Conservation (phyloP, 2,329 filamentous ascomycete species). For the Ascochyta pisi region DNA sequence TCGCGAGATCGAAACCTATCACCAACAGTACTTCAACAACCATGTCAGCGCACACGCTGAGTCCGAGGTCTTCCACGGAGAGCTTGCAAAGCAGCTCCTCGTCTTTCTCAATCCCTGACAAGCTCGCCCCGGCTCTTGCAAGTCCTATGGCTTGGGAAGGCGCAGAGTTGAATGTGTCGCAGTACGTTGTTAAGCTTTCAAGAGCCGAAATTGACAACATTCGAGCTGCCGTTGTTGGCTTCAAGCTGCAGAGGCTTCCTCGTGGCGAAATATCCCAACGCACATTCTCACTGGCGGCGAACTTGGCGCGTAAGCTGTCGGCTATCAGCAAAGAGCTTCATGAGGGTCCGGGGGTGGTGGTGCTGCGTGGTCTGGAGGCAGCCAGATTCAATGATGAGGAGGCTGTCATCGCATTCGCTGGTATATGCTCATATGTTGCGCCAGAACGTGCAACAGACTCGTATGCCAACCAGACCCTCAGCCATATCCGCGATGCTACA, state of each 20-base stretch:
- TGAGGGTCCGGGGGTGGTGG: slow-evolving; percentile 36
- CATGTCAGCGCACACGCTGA: slow-evolving; percentile 38
- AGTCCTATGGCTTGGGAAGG: slow-evolving; percentile 47
- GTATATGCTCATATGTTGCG: slow-evolving; percentile 42
- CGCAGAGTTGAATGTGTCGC: slow-evolving; percentile 30
- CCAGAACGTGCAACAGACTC: slow-evolving; percentile 45
- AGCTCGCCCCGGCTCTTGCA: slow-evolving; percentile 35
- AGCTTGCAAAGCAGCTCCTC: slow-evolving; percentile 41
- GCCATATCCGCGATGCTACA: slow-evolving; percentile 48
- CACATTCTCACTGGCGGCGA: slow-evolving; percentile 33
- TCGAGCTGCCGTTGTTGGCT: slow-evolving; percentile 41
- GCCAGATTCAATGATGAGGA: slow-evolving; percentile 48
- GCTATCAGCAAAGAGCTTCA: slow-evolving; percentile 40
- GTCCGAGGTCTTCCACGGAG: slow-evolving; percentile 39
- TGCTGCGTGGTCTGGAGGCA: slow-evolving; percentile 42
- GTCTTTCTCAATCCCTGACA: slow-evolving; percentile 35
- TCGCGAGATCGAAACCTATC: neutral
- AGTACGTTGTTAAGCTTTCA: slow-evolving; percentile 39
- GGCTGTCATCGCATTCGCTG: slow-evolving; percentile 46
- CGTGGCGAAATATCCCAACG: slow-evolving; percentile 11
- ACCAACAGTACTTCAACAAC: slow-evolving; percentile 4
- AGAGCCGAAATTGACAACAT: slow-evolving; percentile 37
- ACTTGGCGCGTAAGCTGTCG: slow-evolving; percentile 34
- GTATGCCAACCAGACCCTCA: slow-evolving; percentile 47
- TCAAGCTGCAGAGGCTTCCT: slow-evolving; percentile 28